A percentile compares a stretch with the other conserved stretches of the same genome.
Evolutionary conservation across 2,329 filamentous ascomycete species (phyloP).

Genomic region (Hypomyces rosellus): DNA sequence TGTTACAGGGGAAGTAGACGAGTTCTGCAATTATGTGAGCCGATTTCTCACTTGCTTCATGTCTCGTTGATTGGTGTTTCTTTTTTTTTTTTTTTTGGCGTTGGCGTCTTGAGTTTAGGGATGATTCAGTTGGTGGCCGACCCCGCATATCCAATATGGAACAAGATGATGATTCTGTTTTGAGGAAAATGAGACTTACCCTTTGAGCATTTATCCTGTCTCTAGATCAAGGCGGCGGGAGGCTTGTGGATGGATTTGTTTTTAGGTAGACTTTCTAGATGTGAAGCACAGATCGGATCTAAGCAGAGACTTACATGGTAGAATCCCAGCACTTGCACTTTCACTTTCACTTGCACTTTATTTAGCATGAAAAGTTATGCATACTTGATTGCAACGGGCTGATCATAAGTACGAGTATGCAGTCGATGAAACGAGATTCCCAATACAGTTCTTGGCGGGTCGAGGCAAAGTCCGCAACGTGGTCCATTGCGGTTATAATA

Average conservation of each 20-base stretch:
- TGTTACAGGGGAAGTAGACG: not conserved
- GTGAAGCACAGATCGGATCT: conserved; percentile 8
- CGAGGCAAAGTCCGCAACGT: not conserved
- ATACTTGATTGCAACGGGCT: too few species aligned
- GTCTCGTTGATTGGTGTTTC: conserved; percentile 21
- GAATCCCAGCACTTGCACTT: too few species aligned
- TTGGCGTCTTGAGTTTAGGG: conserved; percentile 22
- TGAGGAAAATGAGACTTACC: not conserved
- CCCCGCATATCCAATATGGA: not conserved
- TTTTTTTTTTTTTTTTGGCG: conserved; percentile 18
- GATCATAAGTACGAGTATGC: too few species aligned
- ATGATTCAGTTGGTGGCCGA: conserved; percentile 1
- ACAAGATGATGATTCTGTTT: conserved; percentile 1
- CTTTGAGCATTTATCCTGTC: not conserved
- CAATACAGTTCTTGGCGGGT: not conserved
- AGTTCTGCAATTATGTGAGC: not conserved
- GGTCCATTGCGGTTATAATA: not conserved
- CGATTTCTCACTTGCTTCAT: conserved; percentile 5
- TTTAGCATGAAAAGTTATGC: too few species aligned
- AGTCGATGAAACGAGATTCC: not conserved
- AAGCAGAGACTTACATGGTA: not conserved
- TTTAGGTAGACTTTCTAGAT: conserved; percentile 12
- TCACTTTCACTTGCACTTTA: too few species aligned
- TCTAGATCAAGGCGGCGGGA: conserved; percentile 1
- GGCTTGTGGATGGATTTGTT: conserved; percentile 1